A percentile compares a stretch with the other conserved stretches of the same genome.
phyloP scores from a whole-genome alignment of 768 basidiomycete species.

The Phylloporus sp. region DNA sequence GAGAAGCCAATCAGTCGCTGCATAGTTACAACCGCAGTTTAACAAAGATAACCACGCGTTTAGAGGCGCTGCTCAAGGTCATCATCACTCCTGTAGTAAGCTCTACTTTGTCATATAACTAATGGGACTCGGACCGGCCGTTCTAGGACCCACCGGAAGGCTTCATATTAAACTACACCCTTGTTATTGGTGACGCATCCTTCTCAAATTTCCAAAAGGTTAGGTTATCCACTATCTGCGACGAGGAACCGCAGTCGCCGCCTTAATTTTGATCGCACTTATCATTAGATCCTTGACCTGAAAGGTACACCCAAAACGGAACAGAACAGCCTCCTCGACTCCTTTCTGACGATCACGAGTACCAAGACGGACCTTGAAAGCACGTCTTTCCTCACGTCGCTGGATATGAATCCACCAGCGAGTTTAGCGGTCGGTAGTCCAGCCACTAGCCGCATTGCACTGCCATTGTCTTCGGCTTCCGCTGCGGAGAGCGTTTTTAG shows the following conservation, averaged over 20 bases:
- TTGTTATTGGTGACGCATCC: slow-evolving; percentile 90
- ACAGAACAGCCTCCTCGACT: slow-evolving; percentile 87
- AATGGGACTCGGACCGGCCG: neutral
- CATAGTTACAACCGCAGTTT: slow-evolving; percentile 79
- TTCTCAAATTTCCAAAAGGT: slow-evolving; percentile 99
- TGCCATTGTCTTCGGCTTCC: slow-evolving; percentile 39
- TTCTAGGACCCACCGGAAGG: slow-evolving; percentile 86
- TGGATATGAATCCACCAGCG: slow-evolving; percentile 91
- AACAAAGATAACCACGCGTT: slow-evolving; percentile 70
- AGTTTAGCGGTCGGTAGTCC: slow-evolving; percentile 62
- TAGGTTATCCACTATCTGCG: slow-evolving; percentile 1
- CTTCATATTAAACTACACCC: slow-evolving; percentile 93
- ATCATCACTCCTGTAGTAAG: slow-evolving; percentile 88
- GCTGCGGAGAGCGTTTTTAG: slow-evolving; percentile 55
- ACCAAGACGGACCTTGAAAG: slow-evolving; percentile 84
- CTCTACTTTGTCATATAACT: slow-evolving; percentile 7
- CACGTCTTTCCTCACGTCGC: slow-evolving; percentile 86
- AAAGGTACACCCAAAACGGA: slow-evolving; percentile 86
- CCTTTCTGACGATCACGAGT: slow-evolving; percentile 90
- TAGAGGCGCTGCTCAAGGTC: slow-evolving; percentile 93
- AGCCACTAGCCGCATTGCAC: slow-evolving; percentile 55
- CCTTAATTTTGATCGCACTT: neutral
- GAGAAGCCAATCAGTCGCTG: slow-evolving; percentile 11
- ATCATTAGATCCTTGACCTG: slow-evolving; percentile 80
- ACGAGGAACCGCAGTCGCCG: slow-evolving; percentile 10